Evolutionary conservation across 2,329 filamentous ascomycete genomes (phyloP), one percentile per base, ranked within the genome.

Genomic region (Aspergillus sojae): DNA sequence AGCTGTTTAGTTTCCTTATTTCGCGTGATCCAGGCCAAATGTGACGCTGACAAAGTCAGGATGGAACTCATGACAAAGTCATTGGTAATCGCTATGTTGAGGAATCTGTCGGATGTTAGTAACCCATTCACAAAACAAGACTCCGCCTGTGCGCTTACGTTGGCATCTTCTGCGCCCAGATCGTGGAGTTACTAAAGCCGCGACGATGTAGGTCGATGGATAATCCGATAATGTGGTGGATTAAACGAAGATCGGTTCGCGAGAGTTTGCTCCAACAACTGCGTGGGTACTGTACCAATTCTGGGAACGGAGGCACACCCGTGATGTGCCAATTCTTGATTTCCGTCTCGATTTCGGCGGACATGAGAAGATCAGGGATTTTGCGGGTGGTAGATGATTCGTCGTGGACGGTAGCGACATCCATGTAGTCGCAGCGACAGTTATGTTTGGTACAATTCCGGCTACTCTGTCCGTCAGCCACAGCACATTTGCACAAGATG

Each of bases 381-480:
- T 84, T 83, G 53, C 83, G 82, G 66, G 83, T 80, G 63, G 78
- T 79, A 58, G 81, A 77, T 62, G 80, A 81, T 67, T 84, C 84
- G 68, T 86, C 84, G 55, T 73, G 80, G 65, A 89, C 85, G 53
- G 87, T 84, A 56, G 91, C 87, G 74, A 89, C 89, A 76, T 98
- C 94, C 85, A 97, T 96, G 83, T 98, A 99, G 72, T 97, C 95
- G 81, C 95, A 99, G 74, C 94, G 91, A 73, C 96, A 95, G 82
- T 97, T 97, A 82, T 99, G 95, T 82, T 98, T 99, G 66, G 94
- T 97, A 81, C 95, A 99, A 81, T 99, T 99, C 74, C 93, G 93
- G 83, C 94, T 96, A 74, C 53, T 54, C 30, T 64, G 50, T 39
- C 39, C 41, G 26, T 61, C 62, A 61, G 50, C 57, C 34, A 26